These are phyloP conservation scores for Aspergillus spinulosporus DNA, from an alignment of 2,329 filamentous ascomycete species.

Conservation along the genomic window DNA sequence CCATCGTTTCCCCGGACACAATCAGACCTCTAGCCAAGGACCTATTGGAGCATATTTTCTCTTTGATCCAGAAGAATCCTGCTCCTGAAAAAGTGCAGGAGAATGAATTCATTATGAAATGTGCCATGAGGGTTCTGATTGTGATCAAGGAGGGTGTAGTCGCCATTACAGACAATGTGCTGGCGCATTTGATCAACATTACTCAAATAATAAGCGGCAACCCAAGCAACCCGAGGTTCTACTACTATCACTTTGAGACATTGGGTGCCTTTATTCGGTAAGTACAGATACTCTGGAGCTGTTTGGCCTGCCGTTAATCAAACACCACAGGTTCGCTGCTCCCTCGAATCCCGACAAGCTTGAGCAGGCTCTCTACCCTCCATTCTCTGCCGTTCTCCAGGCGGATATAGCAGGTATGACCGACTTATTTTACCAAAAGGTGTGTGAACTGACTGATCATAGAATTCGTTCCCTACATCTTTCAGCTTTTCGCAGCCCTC, in stretches of 20 bases:
- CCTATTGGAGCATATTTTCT: constrained; percentile 85
- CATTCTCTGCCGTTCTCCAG: constrained; percentile 76
- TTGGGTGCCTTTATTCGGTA: constrained; percentile 81
- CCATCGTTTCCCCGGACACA: constrained; percentile 75
- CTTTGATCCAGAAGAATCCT: constrained; percentile 79
- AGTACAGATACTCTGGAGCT: constrained; percentile 18
- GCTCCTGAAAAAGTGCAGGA: constrained; percentile 93
- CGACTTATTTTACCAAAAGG: background rate
- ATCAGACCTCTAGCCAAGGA: constrained; percentile 83
- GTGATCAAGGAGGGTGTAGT: constrained; percentile 83
- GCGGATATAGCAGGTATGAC: constrained; percentile 74
- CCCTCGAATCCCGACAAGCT: constrained; percentile 69
- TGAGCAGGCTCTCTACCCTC: constrained; percentile 76
- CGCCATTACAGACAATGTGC: constrained; percentile 72
- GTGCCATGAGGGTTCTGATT: constrained; percentile 95
- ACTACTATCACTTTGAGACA: constrained; percentile 97
- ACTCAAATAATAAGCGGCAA: constrained; percentile 91
- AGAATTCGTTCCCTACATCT: constrained; percentile 96
- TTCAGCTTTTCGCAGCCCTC: constrained; percentile 89
- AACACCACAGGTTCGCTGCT: constrained; percentile 59
- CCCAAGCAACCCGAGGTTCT: constrained; percentile 95
- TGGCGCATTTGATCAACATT: constrained; percentile 82
- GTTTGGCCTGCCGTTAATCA: constrained; percentile 9
- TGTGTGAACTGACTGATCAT: constrained; percentile 32
- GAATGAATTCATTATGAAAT: constrained; percentile 98